phyloP scores from a whole-genome alignment of 495 filamentous ascomycete species.

The Clohesyomyces aquaticus region DNA sequence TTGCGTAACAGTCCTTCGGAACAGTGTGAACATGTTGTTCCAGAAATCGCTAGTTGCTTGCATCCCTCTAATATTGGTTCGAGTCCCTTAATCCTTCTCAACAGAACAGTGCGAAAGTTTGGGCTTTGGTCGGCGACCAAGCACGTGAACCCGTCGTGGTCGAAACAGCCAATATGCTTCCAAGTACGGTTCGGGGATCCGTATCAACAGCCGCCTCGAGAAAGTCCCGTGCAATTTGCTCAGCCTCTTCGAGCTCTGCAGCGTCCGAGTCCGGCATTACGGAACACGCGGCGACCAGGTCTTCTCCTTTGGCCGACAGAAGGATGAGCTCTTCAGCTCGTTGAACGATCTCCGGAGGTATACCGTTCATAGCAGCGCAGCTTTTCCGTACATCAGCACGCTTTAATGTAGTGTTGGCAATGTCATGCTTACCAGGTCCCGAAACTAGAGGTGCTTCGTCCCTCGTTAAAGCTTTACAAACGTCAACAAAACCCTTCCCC shows the following conservation, averaged over 20 bases:
- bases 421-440: too few relatives aligned
- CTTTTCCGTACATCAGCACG: slow-evolving; percentile 39
- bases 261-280: slow-evolving; percentile 63
- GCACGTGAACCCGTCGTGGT: slow-evolving; percentile 15
- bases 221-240: slow-evolving; percentile 39
- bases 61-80: too few relatives aligned
- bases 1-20: too few relatives aligned
- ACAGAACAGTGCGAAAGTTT: too few relatives aligned
- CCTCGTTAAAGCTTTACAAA: slow-evolving; percentile 53
- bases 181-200: slow-evolving; percentile 21
- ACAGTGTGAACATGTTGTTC: too few relatives aligned
- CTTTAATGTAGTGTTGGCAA: background rate
- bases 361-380: slow-evolving; percentile 83
- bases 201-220: slow-evolving; percentile 24
- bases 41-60: too few relatives aligned
- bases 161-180: slow-evolving; percentile 32
- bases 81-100: too few relatives aligned
- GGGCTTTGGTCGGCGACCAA: too few relatives aligned
- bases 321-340: slow-evolving; percentile 76
- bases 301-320: slow-evolving; percentile 71
- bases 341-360: slow-evolving; percentile 70
- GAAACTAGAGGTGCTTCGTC: slow-evolving; percentile 48
- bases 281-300: slow-evolving; percentile 71
- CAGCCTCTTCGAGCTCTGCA: slow-evolving; percentile 64
- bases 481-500: background rate